Evolutionary conservation across 441 rosid genomes (phyloP).

Genomic region (Gossypium davidsonii): DNA sequence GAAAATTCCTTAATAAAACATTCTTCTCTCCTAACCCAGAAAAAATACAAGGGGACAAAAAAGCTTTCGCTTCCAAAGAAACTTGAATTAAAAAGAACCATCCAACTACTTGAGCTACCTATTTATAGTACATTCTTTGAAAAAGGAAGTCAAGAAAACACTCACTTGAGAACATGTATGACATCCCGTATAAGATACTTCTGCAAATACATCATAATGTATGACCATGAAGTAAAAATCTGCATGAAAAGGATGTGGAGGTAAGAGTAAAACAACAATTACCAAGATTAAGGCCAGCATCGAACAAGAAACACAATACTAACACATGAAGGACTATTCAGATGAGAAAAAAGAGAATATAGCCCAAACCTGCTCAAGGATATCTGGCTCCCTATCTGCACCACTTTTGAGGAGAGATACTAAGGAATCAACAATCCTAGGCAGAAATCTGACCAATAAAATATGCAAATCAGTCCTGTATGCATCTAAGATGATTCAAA

Average conservation of each 20-base stretch:
- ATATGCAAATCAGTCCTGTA: slow-evolving; percentile 9
- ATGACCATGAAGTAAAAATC: slow-evolving; percentile 77
- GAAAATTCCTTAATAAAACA: neutral
- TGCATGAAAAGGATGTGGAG: slow-evolving; percentile 29
- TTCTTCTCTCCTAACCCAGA: neutral
- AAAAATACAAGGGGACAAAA: neutral
- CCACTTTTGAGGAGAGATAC: slow-evolving; percentile 64
- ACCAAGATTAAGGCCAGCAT: neutral
- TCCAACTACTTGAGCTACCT: neutral
- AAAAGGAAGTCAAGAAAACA: neutral
- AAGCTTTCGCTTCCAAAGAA: neutral
- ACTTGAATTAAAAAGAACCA: neutral
- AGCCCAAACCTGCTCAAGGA: slow-evolving; percentile 71
- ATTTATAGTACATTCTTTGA: neutral
- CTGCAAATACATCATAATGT: slow-evolving; percentile 59
- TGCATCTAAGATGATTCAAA: neutral
- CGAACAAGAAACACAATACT: slow-evolving; percentile 3
- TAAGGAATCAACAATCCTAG: slow-evolving; percentile 54
- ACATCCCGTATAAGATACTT: slow-evolving; percentile 58
- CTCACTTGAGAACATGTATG: slow-evolving; percentile 56
- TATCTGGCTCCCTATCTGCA: slow-evolving; percentile 85
- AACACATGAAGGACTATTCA: slow-evolving; percentile 1
- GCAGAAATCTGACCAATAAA: slow-evolving; percentile 56
- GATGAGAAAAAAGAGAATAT: slow-evolving; percentile 14
- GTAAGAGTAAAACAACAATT: slow-evolving; percentile 5